A percentile compares a stretch with the other conserved stretches of the same genome.
Conservation (phyloP, 345 rosid species). For the Syzygium jambos region DNA sequence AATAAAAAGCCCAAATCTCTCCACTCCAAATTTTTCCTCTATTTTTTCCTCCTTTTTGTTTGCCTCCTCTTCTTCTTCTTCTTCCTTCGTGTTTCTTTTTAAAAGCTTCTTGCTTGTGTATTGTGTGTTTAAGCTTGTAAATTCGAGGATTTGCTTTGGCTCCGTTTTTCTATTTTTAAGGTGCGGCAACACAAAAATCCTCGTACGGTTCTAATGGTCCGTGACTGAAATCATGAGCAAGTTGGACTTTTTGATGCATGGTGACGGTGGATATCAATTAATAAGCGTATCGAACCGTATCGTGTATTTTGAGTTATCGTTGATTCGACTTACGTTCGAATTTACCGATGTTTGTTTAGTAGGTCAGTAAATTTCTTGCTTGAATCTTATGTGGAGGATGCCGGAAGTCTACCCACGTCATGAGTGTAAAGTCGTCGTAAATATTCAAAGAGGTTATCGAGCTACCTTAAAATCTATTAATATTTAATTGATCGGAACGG, state of each 20-base stretch:
- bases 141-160: background rate
- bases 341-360: background rate
- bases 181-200: fast-evolving
- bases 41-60: background rate
- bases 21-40: background rate
- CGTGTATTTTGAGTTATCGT: too few species aligned
- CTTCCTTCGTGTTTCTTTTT: background rate
- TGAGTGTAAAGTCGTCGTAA: background rate
- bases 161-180: background rate
- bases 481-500: background rate
- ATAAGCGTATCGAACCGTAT: too few species aligned
- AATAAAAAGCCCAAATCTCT: background rate
- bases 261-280: fast-evolving
- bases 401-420: background rate
- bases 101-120: too few species aligned
- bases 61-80: background rate
- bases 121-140: too few species aligned
- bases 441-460: background rate
- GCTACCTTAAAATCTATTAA: background rate
- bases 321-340: fast-evolving
- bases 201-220: fast-evolving
- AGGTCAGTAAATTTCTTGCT: fast-evolving
- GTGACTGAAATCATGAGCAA: fast-evolving
- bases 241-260: too few species aligned
- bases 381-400: background rate